These are phyloP conservation scores for Talaromyces sp. DNA, from an alignment of 2,329 filamentous ascomycete species.

Conservation along the genomic window DNA sequence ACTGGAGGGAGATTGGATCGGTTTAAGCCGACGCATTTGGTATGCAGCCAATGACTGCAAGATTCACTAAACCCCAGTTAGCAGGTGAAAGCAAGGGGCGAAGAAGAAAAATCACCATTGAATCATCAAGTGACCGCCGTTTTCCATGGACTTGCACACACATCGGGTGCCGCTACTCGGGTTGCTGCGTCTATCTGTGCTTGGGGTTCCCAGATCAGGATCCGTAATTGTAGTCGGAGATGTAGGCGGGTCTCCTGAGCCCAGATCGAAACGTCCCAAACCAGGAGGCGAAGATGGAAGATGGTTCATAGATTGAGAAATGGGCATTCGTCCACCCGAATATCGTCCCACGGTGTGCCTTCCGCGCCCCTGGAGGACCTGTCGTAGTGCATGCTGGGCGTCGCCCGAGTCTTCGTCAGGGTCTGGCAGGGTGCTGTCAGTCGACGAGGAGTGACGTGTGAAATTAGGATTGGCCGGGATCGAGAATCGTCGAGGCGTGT, in stretches of 20 bases:
- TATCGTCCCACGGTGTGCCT: constrained; percentile 24
- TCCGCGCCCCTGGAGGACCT: constrained; percentile 36
- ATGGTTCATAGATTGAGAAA: constrained; percentile 28
- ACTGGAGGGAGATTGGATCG: constrained; percentile 41
- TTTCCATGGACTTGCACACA: constrained; percentile 52
- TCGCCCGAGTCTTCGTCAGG: constrained; percentile 30
- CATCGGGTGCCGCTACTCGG: constrained; percentile 53
- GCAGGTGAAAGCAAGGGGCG: not conserved
- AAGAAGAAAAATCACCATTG: constrained; percentile 44
- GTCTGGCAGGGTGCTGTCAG: constrained; percentile 20
- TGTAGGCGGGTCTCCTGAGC: constrained; percentile 34
- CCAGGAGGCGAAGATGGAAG: constrained; percentile 42
- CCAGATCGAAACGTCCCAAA: constrained; percentile 31
- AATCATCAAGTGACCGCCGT: constrained; percentile 53
- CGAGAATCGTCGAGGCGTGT: constrained; percentile 31
- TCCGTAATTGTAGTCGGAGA: constrained; percentile 50
- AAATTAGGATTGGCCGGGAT: constrained; percentile 27
- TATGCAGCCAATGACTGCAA: constrained; percentile 60
- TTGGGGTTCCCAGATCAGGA: constrained; percentile 47
- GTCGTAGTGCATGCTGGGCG: constrained; percentile 44
- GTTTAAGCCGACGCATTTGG: constrained; percentile 53
- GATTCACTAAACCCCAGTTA: constrained; percentile 42
- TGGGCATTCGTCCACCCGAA: constrained; percentile 23
- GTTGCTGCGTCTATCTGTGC: constrained; percentile 48
- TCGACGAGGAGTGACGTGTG: constrained; percentile 24